Conservation (phyloP, 257 asterid genomes). For the Apocynum venetum region DNA sequence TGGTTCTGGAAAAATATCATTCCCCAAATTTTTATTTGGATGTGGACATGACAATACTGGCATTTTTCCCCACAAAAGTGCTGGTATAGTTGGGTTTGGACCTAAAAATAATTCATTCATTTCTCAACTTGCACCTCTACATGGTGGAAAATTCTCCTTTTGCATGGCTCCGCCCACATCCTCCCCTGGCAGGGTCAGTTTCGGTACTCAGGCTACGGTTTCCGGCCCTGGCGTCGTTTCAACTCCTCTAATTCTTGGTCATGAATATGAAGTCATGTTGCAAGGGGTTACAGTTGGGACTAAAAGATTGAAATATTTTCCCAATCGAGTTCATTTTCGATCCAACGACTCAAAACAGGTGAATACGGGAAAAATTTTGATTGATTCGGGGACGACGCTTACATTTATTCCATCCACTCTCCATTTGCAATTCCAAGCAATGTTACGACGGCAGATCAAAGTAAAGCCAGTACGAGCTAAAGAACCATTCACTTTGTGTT, state of each 20-base stretch:
- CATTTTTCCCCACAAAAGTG: not conserved
- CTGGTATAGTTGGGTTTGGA: conserved; percentile 32
- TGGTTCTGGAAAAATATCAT: not conserved
- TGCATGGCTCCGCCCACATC: conserved; percentile 24
- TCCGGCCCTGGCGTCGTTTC: conserved; percentile 19
- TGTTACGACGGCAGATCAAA: not conserved
- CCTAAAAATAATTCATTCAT: conserved; percentile 26
- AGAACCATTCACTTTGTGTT: not conserved
- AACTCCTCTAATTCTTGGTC: conserved; percentile 18
- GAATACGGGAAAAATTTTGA: too few relatives aligned
- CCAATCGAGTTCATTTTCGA: too few relatives aligned
- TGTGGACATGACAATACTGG: conserved; percentile 29
- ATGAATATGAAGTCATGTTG: not conserved
- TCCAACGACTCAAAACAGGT: too few relatives aligned
- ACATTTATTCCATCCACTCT: not conserved
- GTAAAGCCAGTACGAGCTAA: not conserved
- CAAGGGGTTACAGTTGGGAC: not conserved
- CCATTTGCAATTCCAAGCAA: not conserved
- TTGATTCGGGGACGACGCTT: not conserved
- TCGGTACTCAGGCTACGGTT: conserved; percentile 30
- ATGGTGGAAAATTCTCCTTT: conserved; percentile 31
- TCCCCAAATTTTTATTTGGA: conserved; percentile 21
- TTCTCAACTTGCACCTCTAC: conserved; percentile 18
- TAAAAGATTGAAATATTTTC: too few relatives aligned
- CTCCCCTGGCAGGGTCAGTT: conserved; percentile 28